Percentiles rank a stretch among this genome's conserved stretches.
phyloP scores from a whole-genome alignment of 2,329 filamentous ascomycete genomes.

The Plectosphaerella plurivora region DNA sequence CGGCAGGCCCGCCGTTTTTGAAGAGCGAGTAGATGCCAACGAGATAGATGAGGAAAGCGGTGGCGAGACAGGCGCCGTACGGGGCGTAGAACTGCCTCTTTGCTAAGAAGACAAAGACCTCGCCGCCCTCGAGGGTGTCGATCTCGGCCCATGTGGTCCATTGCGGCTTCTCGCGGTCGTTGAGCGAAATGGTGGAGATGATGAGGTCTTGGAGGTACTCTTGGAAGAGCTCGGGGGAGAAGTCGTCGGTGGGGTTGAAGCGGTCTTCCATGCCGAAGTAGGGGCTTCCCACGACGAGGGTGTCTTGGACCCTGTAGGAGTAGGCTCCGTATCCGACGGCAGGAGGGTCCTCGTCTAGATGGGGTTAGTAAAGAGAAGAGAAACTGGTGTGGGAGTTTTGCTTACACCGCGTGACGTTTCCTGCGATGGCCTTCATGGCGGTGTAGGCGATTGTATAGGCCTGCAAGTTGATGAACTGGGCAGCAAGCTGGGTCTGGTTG shows the following conservation, averaged over 20 bases:
- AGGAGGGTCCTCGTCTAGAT: too few species aligned
- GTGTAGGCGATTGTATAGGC: not conserved
- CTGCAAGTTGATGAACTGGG: not conserved
- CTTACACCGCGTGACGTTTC: not conserved
- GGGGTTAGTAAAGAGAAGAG: too few species aligned
- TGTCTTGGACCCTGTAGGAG: not conserved
- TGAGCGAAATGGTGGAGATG: not conserved
- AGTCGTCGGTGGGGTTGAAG: not conserved
- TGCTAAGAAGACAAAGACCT: not conserved
- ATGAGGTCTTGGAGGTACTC: not conserved
- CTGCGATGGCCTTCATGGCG: not conserved
- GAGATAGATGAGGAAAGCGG: not conserved
- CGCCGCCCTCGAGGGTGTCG: not conserved
- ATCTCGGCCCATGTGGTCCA: not conserved
- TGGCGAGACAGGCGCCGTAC: not conserved
- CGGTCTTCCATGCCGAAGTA: slow-evolving; percentile 1
- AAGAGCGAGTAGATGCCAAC: not conserved
- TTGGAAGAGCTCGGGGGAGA: not conserved
- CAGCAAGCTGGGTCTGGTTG: not conserved
- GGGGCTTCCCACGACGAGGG: not conserved
- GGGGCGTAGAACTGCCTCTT: not conserved
- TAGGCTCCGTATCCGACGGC: too few species aligned
- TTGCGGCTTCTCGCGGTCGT: not conserved
- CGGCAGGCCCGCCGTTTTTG: not conserved
- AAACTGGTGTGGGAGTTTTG: not conserved